Evolutionary conservation across 306 rosid genomes (phyloP), one percentile per base, ranked within the genome.

Genomic region (Luffa aegyptiaca): DNA sequence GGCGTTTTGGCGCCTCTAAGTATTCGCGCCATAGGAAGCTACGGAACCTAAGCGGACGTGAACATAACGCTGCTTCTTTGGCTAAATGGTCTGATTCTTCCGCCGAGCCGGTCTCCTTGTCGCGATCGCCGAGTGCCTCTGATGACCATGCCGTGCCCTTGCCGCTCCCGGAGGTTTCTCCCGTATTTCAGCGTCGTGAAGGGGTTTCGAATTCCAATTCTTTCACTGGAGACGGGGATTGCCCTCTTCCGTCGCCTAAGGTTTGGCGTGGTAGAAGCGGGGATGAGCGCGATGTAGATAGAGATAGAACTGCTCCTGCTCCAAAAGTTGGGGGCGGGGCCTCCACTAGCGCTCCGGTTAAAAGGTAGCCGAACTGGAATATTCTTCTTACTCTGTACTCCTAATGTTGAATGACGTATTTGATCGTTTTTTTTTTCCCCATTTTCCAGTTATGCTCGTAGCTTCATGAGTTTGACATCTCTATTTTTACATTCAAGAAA

Each of bases 121-220:
- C 76, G 35, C 81, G 75, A 53, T 85, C 87, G 5, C 80, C 86
- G 0, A 75, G 79, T 63, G 14, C 72, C 31, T 48, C 17, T 1
- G 87, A 82, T 1, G 84, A 82, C 0, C 80, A 35, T 20, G 48
- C 99, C 45, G 96, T 88, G 41, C 98, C 98, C 0, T 85, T 95
- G 56, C 98, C 99, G 5, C 87, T 93, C 80, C 99, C 97, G 73
- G 97, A 89, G 55, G 37, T 78, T 1, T 71, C 87, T 3, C 57
- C 84, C 6, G 49, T 48, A 3, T 31, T 61, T 39, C 72, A 36
- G 21, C 91, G 89, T 37, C 81, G 73, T 5, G 87, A 71, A 72
- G 57, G 45, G 52, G n/a, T 45, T 53, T 52, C 64, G 16, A 82
- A 72, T 52, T 79, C 56, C 3, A 79, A 57, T 49, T 84, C 83